Evolutionary conservation across 352 stramenopile genomes (phyloP).

Genomic region (Globisporangium spinosum): DNA sequence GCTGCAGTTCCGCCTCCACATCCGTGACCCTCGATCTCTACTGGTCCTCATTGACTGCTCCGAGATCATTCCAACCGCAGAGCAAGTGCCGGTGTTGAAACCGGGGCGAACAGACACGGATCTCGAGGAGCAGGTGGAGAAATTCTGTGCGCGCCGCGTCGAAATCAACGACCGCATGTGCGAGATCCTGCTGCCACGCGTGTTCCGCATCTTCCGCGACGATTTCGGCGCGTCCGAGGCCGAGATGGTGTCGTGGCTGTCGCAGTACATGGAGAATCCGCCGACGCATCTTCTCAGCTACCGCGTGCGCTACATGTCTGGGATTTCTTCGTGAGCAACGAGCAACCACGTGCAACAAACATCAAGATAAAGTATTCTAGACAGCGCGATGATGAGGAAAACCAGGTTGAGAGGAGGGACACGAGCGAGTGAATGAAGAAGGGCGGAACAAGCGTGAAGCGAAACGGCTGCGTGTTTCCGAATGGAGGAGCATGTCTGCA

Average conservation of each 20-base stretch:
- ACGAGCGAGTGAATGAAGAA: not conserved
- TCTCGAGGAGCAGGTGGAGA: slow-evolving; percentile 76
- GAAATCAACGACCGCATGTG: slow-evolving; percentile 48
- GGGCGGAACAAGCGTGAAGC: not conserved
- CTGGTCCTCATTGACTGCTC: slow-evolving; percentile 78
- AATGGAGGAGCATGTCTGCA: not conserved
- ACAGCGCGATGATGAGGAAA: not conserved
- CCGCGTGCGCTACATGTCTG: slow-evolving; percentile 64
- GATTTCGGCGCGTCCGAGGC: slow-evolving; percentile 82
- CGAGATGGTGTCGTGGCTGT: slow-evolving; percentile 85
- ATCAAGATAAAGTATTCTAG: not conserved
- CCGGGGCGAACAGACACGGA: slow-evolving; percentile 82
- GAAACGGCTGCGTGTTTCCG: not conserved
- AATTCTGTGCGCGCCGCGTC: slow-evolving; percentile 68
- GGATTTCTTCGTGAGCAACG: slow-evolving; percentile 46
- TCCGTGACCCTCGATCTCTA: slow-evolving; percentile 78
- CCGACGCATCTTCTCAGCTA: slow-evolving; percentile 73
- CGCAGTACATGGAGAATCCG: slow-evolving; percentile 78
- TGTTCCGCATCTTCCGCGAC: slow-evolving; percentile 83
- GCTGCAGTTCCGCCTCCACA: slow-evolving; percentile 82
- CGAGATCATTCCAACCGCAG: slow-evolving; percentile 50
- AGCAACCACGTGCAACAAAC: not conserved
- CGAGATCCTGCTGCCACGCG: slow-evolving; percentile 63
- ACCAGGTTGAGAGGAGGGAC: not conserved
- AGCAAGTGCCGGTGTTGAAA: slow-evolving; percentile 76